Evolutionary conservation across 768 basidiomycete genomes (phyloP), one percentile per base, ranked within the genome.

Genomic region (Termitomyces sp.): DNA sequence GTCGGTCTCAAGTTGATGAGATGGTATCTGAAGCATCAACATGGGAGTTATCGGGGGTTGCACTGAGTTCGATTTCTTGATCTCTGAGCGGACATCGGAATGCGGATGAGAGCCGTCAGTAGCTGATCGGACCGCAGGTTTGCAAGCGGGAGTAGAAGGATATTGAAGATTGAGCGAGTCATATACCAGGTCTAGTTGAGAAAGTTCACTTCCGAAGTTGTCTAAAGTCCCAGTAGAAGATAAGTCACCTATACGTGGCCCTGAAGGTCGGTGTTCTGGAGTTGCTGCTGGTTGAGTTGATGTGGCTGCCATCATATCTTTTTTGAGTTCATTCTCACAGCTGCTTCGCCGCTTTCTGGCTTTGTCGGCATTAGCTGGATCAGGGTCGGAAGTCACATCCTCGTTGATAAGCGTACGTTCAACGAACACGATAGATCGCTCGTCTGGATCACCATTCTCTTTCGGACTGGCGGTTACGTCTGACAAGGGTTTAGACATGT

Each of bases 171-270:
- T 86, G 58, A 92, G 75, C 26, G 77, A 70, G 49, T 81, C 69
- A 43, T 72, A 71, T 38, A 79, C 74, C 50, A 85, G 79, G 63
- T 87, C 89, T 61, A 91, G 73, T 60, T 86, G 82, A 62, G 81
- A 82, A 57, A 91, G 77, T 71, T 87, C 83, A 57, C 87, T 89
- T 71, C 83, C 81, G 72, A 93, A 87, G 60, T 91, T 86, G 63
- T 80, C 82, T 51, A 92, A 74, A 62, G 92, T 81, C 43, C 85
- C 87, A 67, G 77, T 78, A 38, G 89, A 71, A 5, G 82, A 75
- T 18, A 75, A 73, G 50, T 77, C 73, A 54, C 77, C 72, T 63
- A 67, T 71, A 35, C 65, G 65, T 16, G 58, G 44, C n/a, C 63
- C 50, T 58, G 61, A 26, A 35, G 59, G 40, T 56, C 53, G 50